Conservation (phyloP, 73 alveolate species). For the Diophrys appendiculata region DNA sequence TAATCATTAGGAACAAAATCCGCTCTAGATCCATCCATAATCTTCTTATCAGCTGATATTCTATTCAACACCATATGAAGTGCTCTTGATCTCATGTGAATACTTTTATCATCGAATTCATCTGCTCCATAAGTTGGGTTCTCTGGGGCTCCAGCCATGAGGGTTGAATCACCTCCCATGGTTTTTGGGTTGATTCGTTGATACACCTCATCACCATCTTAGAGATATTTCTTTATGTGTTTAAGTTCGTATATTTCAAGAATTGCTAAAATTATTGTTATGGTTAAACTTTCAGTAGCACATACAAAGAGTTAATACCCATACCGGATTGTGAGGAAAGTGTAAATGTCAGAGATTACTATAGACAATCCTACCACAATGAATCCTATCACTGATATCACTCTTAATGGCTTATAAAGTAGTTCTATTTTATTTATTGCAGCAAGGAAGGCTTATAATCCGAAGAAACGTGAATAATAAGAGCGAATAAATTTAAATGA, state of each 20-base stretch:
- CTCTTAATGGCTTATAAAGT: neutral
- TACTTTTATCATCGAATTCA: neutral
- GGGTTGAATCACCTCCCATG: neutral
- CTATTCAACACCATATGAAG: neutral
- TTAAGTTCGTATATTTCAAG: neutral
- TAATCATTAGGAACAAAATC: too few relatives aligned
- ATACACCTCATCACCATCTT: neutral
- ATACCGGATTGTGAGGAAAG: neutral
- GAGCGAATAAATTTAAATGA: conserved; percentile 9
- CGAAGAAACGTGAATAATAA: conserved; percentile 14
- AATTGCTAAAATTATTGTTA: neutral
- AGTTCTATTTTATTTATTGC: neutral
- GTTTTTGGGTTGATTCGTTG: neutral
- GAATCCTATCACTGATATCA: neutral
- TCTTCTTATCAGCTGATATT: neutral
- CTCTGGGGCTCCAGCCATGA: neutral
- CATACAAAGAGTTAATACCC: neutral
- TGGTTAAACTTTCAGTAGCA: neutral
- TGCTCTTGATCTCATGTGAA: neutral
- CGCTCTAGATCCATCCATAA: too few relatives aligned
- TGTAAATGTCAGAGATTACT: neutral
- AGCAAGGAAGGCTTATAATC: conserved; percentile 2
- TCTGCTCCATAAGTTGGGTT: neutral
- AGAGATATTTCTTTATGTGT: neutral
- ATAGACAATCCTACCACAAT: neutral